A percentile compares a stretch with the other conserved stretches of the same genome.
Evolutionary conservation across 768 basidiomycete genomes (phyloP).

Genomic region (Suillus discolor): DNA sequence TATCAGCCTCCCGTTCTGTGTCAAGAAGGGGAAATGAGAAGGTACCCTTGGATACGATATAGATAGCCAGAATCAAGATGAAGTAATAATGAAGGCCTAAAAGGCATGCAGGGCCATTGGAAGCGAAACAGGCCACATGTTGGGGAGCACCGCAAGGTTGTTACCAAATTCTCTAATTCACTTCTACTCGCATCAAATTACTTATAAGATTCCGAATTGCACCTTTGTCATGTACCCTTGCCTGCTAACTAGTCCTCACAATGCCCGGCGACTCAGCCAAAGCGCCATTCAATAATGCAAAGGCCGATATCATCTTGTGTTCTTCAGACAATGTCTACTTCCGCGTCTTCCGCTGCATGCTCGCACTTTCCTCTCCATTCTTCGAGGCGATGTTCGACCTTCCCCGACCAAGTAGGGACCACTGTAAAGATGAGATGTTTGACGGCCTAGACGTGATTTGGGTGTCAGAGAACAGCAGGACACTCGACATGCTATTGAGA

Average conservation of each 20-base stretch:
- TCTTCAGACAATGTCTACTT: conserved; percentile 45
- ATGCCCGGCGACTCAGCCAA: conserved; percentile 28
- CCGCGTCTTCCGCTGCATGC: conserved; percentile 26
- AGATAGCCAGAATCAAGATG: background rate
- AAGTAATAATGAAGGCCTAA: background rate
- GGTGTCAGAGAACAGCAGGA: conserved; percentile 29
- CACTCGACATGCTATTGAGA: conserved; percentile 33
- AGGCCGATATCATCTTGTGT: conserved; percentile 52
- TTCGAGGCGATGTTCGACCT: conserved; percentile 36
- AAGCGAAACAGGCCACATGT: background rate
- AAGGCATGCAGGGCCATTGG: background rate
- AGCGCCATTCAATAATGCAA: conserved; percentile 47
- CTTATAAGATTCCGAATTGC: conserved; percentile 2
- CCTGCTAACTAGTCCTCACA: background rate
- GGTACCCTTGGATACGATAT: background rate
- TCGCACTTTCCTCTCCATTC: conserved; percentile 31
- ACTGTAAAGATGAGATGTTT: conserved; percentile 17
- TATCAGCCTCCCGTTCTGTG: background rate
- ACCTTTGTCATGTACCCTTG: background rate
- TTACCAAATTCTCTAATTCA: background rate
- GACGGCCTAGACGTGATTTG: conserved; percentile 28
- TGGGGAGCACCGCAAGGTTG: background rate
- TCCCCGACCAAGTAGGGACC: conserved; percentile 21
- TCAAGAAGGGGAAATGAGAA: background rate
- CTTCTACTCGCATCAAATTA: background rate